phyloP scores from a whole-genome alignment of 371 early-diverging fungal species.

The Apophysomyces ossiformis region DNA sequence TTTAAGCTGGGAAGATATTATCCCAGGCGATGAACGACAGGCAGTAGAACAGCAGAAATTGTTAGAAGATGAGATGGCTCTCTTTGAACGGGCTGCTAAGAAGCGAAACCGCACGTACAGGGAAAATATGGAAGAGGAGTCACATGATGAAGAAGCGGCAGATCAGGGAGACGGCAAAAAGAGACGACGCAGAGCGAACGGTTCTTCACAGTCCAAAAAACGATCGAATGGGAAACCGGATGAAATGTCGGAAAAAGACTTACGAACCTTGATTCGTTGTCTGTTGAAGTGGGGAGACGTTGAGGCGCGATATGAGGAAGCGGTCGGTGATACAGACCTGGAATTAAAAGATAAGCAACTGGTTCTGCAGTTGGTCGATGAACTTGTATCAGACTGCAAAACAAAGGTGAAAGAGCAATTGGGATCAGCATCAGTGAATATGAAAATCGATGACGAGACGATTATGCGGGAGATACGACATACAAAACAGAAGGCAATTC shows the following conservation, averaged over 20 bases:
- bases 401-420: slow-evolving; percentile 65
- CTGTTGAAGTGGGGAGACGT: slow-evolving; percentile 84
- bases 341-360: slow-evolving; percentile 68
- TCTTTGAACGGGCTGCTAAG: slow-evolving; percentile 59
- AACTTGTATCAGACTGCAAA: slow-evolving; percentile 76
- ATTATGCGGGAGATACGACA: slow-evolving; percentile 55
- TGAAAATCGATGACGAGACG: slow-evolving; percentile 44
- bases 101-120: slow-evolving; percentile 42
- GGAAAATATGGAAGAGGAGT: slow-evolving; percentile 34
- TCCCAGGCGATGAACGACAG: slow-evolving; percentile 85
- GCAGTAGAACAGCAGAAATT: slow-evolving; percentile 68
- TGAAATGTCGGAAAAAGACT: slow-evolving; percentile 76
- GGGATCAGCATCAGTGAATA: slow-evolving; percentile 33
- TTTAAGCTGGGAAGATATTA: slow-evolving; percentile 94
- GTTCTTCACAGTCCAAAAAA: slow-evolving; percentile 6
- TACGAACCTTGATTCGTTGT: slow-evolving; percentile 78
- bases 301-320: slow-evolving; percentile 76
- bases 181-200: slow-evolving; percentile 12
- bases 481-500: slow-evolving; percentile 78
- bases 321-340: slow-evolving; percentile 81
- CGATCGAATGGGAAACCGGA: slow-evolving; percentile 34
- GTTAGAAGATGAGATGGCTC: slow-evolving; percentile 47
- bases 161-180: slow-evolving; percentile 12
- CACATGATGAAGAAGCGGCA: slow-evolving; percentile 31
- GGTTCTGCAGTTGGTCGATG: slow-evolving; percentile 59